These are phyloP conservation scores for Fusarium sacchari DNA, from an alignment of 2,329 filamentous ascomycete genomes.

Conservation along the genomic window DNA sequence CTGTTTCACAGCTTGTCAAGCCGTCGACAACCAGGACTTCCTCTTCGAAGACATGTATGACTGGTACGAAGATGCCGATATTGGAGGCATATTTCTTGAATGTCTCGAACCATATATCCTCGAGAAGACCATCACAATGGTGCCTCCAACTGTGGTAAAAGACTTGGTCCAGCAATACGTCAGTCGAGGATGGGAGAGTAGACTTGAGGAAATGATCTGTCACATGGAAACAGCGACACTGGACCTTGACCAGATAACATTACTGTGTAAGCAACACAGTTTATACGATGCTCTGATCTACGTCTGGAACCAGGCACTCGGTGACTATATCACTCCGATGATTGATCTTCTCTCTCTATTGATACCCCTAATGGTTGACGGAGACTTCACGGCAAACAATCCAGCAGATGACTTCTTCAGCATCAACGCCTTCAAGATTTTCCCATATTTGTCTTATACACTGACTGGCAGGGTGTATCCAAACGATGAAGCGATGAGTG, in stretches of 20 bases:
- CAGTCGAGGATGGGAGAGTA: conserved; percentile 75
- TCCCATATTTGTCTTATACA: conserved; percentile 92
- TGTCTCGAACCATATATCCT: conserved; percentile 89
- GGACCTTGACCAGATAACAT: conserved; percentile 92
- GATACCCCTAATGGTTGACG: conserved; percentile 66
- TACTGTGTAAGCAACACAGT: conserved; percentile 88
- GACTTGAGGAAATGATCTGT: conserved; percentile 93
- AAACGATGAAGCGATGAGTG: conserved; percentile 78
- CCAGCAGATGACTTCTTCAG: conserved; percentile 70
- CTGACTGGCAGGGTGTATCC: conserved; percentile 93
- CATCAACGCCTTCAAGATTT: conserved; percentile 86
- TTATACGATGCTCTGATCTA: conserved; percentile 97
- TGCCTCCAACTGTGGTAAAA: conserved; percentile 88
- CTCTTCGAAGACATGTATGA: conserved; percentile 92
- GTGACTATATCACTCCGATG: conserved; percentile 90
- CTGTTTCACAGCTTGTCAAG: conserved; percentile 85
- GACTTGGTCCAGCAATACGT: conserved; percentile 85
- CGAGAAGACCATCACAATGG: conserved; percentile 75
- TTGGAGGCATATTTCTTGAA: conserved; percentile 83
- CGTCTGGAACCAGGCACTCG: conserved; percentile 92
- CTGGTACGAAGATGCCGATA: conserved; percentile 82
- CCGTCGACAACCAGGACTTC: conserved; percentile 81
- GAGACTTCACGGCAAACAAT: conserved; percentile 62
- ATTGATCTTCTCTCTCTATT: conserved; percentile 82
- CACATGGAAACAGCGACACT: conserved; percentile 90